Conservation (phyloP, 1,284 basidiomycete species). For the Ustilago cynodontis region DNA sequence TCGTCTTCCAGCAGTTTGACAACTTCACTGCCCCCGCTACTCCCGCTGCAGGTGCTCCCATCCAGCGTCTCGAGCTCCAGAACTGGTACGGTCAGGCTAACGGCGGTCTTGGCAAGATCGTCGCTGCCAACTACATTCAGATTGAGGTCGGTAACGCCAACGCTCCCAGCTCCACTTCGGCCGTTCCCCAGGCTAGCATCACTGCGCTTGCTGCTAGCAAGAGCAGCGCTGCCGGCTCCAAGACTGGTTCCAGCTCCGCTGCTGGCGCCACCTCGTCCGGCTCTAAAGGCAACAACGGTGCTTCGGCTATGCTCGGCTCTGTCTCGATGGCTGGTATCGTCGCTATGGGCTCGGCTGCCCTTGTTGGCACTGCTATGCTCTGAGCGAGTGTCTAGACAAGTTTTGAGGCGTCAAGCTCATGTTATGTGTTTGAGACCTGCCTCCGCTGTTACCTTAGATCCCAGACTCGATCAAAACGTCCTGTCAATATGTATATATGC, state of each 20-base stretch:
- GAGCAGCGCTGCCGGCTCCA: constrained; percentile 30
- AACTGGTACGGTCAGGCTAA: constrained; percentile 51
- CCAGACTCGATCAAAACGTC: background rate
- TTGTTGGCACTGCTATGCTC: constrained; percentile 43
- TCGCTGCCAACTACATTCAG: constrained; percentile 60
- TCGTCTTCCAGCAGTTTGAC: constrained; percentile 57
- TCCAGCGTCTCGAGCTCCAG: constrained; percentile 31
- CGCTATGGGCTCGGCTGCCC: constrained; percentile 38
- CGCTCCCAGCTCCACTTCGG: constrained; percentile 44
- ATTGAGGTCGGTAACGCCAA: constrained; percentile 44
- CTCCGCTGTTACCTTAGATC: background rate
- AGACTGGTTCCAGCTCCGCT: constrained; percentile 19
- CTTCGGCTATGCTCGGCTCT: constrained; percentile 15
- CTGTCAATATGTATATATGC: constrained; percentile 3
- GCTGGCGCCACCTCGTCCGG: constrained; percentile 10
- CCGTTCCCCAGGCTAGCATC: constrained; percentile 36
- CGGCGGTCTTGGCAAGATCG: constrained; percentile 54
- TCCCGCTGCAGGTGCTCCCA: constrained; percentile 34
- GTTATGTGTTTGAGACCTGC: background rate
- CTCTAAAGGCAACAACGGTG: constrained; percentile 8
- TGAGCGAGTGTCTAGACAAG: background rate
- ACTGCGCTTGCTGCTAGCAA: constrained; percentile 44
- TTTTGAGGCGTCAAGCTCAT: background rate
- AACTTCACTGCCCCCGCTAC: constrained; percentile 51
- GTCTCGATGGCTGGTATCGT: constrained; percentile 35